Evolutionary conservation across 23 red algal genomes (phyloP), one percentile per base, ranked within the genome.

Genomic region (Gracilaria vermiculophylla): DNA sequence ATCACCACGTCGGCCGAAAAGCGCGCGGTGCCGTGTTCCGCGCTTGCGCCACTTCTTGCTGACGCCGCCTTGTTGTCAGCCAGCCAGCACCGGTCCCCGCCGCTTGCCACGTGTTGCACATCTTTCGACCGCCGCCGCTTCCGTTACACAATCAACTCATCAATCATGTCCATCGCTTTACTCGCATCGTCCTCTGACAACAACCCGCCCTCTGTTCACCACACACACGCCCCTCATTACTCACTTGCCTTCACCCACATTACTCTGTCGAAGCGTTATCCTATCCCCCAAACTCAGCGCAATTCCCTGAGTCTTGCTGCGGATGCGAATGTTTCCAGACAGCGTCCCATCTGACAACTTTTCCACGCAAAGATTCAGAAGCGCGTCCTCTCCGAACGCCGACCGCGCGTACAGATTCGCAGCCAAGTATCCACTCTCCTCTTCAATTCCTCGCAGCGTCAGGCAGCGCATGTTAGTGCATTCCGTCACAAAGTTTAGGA

Each of bases 261-360:
- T 76, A 52, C 88, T 92, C 40, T 92, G 88, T 11, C 69, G 60
- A 27, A 95, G 71, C 16, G 93, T 95, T n/a, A 89, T 83, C 73
- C 80, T 90, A 69, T 99, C 97, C 19, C 97, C 97, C 16, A 99
- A 60, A 71, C 86, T 92, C 51, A 99, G 72, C 31, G 97, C 97
- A 13, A 99, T 92, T 9, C 97, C 97, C 74, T 99, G 97, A 17
- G 92, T 99, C 83, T 95, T 95, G 78, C 93, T 95, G 36, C 97
- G 97, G 83, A 99, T 99, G 33, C 97, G 92, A 52, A 99, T 92
- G 34, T 88, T 83, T 0, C 97, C 97, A 60, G 81, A 81, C 41
- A 99, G 51, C 10, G 45, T 66, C 25, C 97, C 97, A 43, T 99
- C 92, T 42, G 72, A 53, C 3, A 66, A 64, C 57, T 91, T 85